Evolutionary conservation across 140 eudicot genomes (phyloP).

Genomic region (Senecio squalidus): DNA sequence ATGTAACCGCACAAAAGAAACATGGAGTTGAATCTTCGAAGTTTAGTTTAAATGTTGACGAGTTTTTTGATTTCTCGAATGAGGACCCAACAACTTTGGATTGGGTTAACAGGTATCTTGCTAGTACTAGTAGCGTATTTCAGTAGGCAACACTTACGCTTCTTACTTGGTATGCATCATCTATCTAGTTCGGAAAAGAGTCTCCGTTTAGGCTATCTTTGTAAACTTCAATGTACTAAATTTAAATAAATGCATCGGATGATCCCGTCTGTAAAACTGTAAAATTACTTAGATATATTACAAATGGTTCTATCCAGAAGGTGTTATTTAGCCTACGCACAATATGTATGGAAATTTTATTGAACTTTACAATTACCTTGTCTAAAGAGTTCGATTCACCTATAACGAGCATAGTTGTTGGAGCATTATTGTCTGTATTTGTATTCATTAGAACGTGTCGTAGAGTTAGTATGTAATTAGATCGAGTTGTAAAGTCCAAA

Average conservation of each 20-base stretch:
- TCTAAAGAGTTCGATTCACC: no score
- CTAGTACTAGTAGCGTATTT: constrained; percentile 19
- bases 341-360: neutral
- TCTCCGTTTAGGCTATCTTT: neutral
- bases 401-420: no score
- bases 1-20: neutral
- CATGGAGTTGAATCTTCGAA: constrained; percentile 24
- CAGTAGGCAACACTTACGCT: constrained; percentile 2
- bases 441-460: no score
- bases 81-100: constrained; percentile 46
- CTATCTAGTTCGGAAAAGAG: constrained; percentile 6
- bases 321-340: neutral
- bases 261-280: constrained; percentile 9
- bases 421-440: no score
- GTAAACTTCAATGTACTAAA: neutral
- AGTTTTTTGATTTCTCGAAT: constrained; percentile 62
- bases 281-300: constrained; percentile 4
- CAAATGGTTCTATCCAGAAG: neutral
- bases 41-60: constrained; percentile 34
- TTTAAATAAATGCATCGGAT: constrained; percentile 12
- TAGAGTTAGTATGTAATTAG: no score
- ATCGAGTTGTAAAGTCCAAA: no score
- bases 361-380: no score
- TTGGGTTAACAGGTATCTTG: constrained; percentile 48
- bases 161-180: constrained; percentile 23